These are phyloP conservation scores for Penicillium janthinellum DNA, from an alignment of 2,329 filamentous ascomycete species.

Conservation along the genomic window DNA sequence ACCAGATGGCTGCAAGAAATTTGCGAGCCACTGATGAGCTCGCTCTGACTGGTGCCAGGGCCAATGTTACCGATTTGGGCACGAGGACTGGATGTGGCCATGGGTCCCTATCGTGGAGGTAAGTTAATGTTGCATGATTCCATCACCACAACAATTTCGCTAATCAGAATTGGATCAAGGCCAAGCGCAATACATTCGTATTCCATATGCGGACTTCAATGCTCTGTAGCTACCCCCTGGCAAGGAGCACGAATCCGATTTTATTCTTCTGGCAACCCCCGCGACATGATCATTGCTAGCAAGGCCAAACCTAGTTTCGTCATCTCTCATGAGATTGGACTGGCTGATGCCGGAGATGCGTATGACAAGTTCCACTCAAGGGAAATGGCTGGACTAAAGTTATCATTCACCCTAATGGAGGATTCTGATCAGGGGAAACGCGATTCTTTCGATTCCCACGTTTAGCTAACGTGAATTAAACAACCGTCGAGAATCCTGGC, in stretches of 20 bases:
- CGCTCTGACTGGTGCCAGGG: too few relatives aligned
- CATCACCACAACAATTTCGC: too few relatives aligned
- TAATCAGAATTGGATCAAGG: too few relatives aligned
- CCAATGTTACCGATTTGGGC: too few relatives aligned
- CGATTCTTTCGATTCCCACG: background rate
- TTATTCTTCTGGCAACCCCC: slow-evolving; percentile 62
- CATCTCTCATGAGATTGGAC: slow-evolving; percentile 64
- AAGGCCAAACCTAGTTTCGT: slow-evolving; percentile 68
- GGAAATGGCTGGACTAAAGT: slow-evolving; percentile 70
- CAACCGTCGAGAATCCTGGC: too few relatives aligned
- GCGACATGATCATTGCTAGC: slow-evolving; percentile 66
- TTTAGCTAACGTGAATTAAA: background rate
- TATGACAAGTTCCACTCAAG: slow-evolving; percentile 69
- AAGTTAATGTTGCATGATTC: too few relatives aligned
- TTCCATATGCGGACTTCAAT: slow-evolving; percentile 70
- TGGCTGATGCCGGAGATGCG: slow-evolving; percentile 62
- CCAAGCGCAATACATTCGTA: too few relatives aligned
- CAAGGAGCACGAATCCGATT: too few relatives aligned
- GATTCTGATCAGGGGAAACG: slow-evolving; percentile 8
- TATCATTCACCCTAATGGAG: slow-evolving; percentile 65
- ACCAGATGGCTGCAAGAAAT: too few relatives aligned
- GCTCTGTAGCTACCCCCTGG: slow-evolving; percentile 61
- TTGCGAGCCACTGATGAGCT: too few relatives aligned
- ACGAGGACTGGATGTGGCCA: too few relatives aligned
- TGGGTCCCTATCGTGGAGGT: too few relatives aligned